phyloP scores from a whole-genome alignment of 768 basidiomycete species.

The Symmetrospora coprosmae region DNA sequence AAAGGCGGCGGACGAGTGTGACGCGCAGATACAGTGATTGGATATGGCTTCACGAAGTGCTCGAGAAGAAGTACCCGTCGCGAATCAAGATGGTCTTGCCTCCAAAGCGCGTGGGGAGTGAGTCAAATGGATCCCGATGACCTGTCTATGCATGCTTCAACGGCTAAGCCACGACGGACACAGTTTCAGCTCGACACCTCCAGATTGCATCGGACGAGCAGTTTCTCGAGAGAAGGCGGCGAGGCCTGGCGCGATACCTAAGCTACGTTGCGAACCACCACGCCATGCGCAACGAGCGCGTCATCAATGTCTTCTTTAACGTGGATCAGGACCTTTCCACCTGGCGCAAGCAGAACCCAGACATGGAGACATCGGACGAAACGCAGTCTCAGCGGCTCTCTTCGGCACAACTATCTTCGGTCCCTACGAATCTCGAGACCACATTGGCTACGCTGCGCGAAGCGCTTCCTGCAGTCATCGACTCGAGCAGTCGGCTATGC shows the following conservation, averaged over 20 bases:
- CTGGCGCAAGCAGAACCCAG: slow-evolving; percentile 2
- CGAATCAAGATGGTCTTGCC: slow-evolving; percentile 72
- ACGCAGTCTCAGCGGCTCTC: neutral
- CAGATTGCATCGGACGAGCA: slow-evolving; percentile 56
- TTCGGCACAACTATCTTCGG: neutral
- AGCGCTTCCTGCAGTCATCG: slow-evolving; percentile 1
- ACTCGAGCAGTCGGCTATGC: neutral
- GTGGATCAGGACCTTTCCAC: slow-evolving; percentile 33
- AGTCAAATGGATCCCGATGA: slow-evolving; percentile 32
- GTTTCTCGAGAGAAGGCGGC: slow-evolving; percentile 79
- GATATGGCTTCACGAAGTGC: slow-evolving; percentile 70
- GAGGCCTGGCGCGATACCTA: slow-evolving; percentile 64
- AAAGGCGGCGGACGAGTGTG: slow-evolving; percentile 43
- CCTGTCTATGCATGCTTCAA: neutral
- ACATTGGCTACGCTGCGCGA: neutral
- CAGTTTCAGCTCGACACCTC: slow-evolving; percentile 16
- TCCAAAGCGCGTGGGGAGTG: slow-evolving; percentile 66
- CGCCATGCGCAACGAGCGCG: slow-evolving; percentile 46
- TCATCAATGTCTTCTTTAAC: slow-evolving; percentile 25
- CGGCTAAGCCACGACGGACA: neutral
- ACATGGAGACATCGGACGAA: neutral
- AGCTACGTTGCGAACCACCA: slow-evolving; percentile 85
- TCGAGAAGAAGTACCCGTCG: slow-evolving; percentile 81
- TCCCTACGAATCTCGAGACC: slow-evolving; percentile 1
- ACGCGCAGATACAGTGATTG: slow-evolving; percentile 87